A percentile compares a stretch with the other conserved stretches of the same genome.
phyloP scores from a whole-genome alignment of 768 basidiomycete genomes.

The Rubroboletus pulcherrimus region DNA sequence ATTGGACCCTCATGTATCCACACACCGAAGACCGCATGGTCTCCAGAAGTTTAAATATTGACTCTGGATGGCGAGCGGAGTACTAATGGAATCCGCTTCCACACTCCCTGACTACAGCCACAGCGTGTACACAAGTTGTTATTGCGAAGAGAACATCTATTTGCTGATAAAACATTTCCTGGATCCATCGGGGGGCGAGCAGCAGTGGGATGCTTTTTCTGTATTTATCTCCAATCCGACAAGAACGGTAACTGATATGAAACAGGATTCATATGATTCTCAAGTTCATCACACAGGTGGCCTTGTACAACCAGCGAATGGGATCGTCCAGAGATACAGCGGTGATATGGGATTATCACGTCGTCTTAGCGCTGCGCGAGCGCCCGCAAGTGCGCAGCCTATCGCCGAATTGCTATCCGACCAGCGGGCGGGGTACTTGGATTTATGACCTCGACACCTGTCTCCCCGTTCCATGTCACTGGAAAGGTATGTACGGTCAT shows the following conservation, averaged over 20 bases:
- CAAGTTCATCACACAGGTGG: conserved; percentile 42
- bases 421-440: conserved; percentile 38
- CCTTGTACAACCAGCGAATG: conserved; percentile 58
- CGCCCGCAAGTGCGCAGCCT: conserved; percentile 9
- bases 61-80: conserved; percentile 15
- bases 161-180: conserved; percentile 48
- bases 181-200: conserved; percentile 22
- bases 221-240: conserved; percentile 64
- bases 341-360: conserved; percentile 77
- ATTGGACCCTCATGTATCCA: background rate
- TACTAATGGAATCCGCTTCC: conserved; percentile 19
- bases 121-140: conserved; percentile 53
- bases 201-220: conserved; percentile 47
- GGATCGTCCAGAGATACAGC: conserved; percentile 32
- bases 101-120: conserved; percentile 23
- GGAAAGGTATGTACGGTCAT: conserved; percentile 39
- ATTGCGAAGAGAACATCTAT: conserved; percentile 76
- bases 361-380: conserved; percentile 51
- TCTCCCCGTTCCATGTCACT: conserved; percentile 48
- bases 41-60: background rate
- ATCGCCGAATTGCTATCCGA: background rate
- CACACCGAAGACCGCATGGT: background rate
- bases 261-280: background rate
- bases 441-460: conserved; percentile 68
- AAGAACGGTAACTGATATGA: conserved; percentile 45